phyloP scores from a whole-genome alignment of 176 grass and related monocot genomes.

The Aegilops speltoides region DNA sequence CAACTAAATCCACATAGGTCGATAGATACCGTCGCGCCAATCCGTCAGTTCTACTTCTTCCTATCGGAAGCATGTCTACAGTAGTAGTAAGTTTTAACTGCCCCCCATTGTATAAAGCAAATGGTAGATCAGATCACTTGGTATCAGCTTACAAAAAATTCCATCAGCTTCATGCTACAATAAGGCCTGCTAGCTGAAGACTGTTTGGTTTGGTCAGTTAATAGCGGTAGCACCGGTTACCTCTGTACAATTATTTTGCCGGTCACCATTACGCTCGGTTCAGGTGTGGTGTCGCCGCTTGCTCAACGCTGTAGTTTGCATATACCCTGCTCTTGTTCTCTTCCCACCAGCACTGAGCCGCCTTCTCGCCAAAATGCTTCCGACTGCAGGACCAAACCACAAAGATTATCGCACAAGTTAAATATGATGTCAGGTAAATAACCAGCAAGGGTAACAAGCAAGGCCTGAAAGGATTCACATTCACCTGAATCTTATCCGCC shows the following conservation, averaged over 20 bases:
- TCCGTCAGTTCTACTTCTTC: background rate
- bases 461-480: slow-evolving; percentile 32
- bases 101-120: too few species aligned
- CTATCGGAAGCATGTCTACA: slow-evolving; percentile 1
- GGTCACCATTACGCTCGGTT: background rate
- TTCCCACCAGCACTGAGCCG: slow-evolving; percentile 84
- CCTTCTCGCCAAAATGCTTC: slow-evolving; percentile 85
- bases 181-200: background rate
- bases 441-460: background rate
- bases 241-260: slow-evolving; percentile 10
- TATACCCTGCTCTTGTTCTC: slow-evolving; percentile 62
- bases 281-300: background rate
- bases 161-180: slow-evolving; percentile 2
- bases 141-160: background rate
- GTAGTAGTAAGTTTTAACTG: slow-evolving; percentile 9
- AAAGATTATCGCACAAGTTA: slow-evolving; percentile 2
- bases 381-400: slow-evolving; percentile 50
- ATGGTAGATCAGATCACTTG: background rate
- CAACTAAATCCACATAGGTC: slow-evolving; percentile 2
- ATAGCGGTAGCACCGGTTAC: background rate
- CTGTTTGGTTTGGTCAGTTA: background rate
- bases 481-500: slow-evolving; percentile 85
- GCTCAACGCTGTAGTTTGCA: slow-evolving; percentile 39
- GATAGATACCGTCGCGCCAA: background rate
- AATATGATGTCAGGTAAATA: background rate